Percentiles rank a stretch among this genome's conserved stretches.
These are phyloP conservation scores for Fomes fomentarius DNA, from an alignment of 1,284 basidiomycete species.

Conservation along the genomic window DNA sequence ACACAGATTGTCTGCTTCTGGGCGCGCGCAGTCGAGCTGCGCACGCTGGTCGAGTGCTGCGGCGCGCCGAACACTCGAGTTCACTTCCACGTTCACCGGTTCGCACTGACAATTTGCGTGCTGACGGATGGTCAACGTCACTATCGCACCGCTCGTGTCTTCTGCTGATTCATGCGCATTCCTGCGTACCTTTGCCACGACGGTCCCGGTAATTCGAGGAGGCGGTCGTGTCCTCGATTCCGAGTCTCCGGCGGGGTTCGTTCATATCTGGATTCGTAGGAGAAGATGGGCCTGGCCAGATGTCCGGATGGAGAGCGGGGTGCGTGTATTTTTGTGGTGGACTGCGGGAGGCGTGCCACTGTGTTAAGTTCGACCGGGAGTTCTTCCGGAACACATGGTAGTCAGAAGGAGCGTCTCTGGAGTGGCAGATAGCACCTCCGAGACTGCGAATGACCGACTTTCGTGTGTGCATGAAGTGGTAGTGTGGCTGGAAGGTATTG, in stretches of 20 bases:
- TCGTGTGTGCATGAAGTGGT: no score
- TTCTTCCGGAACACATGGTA: background rate
- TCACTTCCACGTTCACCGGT: no score
- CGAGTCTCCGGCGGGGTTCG: no score
- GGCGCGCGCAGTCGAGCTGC: background rate
- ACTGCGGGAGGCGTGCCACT: slow-evolving; percentile 1
- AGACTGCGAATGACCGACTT: no score
- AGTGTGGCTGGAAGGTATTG: no score
- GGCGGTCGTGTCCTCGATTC: no score
- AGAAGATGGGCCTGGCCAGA: no score
- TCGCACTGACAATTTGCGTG: background rate
- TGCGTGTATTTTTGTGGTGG: background rate
- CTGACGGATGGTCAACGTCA: background rate
- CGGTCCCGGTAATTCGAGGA: background rate
- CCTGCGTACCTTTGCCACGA: background rate
- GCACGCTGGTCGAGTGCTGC: background rate
- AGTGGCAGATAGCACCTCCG: no score
- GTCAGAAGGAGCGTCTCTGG: background rate
- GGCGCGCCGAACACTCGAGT: background rate
- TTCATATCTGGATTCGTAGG: no score
- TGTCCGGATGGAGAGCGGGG: no score
- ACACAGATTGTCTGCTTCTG: no score
- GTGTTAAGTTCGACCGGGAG: background rate
- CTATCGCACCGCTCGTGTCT: background rate
- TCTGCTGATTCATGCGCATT: background rate